Conservation (phyloP, 2,329 filamentous ascomycete species). For the Escovopsis sp. region DNA sequence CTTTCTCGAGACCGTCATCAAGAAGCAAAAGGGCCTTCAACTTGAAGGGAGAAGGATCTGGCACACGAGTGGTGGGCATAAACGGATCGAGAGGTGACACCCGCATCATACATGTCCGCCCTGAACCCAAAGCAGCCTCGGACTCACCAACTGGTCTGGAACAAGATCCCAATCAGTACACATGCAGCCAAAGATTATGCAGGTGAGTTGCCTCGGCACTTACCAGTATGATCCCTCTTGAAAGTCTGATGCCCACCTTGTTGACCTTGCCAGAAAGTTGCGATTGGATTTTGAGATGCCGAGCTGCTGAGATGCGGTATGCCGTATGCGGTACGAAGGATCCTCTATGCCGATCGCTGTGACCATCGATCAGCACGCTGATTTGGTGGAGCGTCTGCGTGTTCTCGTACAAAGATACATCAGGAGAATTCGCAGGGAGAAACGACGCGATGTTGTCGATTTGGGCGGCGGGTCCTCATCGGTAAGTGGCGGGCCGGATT, state of each 20-base stretch:
- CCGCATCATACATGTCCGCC: constrained; percentile 1
- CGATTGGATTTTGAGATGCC: too few species aligned
- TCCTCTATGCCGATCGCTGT: too few species aligned
- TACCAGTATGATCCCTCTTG: too few species aligned
- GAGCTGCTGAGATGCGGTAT: too few species aligned
- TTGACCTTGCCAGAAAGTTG: too few species aligned
- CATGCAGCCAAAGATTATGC: not conserved
- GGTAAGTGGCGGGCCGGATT: not conserved
- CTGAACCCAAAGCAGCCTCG: not conserved
- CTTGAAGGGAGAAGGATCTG: constrained; percentile 1
- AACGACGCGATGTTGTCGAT: constrained; percentile 3
- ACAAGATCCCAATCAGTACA: not conserved
- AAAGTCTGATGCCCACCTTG: too few species aligned
- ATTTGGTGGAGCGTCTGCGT: not conserved
- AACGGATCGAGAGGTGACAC: constrained; percentile 1
- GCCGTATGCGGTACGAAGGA: too few species aligned
- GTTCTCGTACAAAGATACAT: too few species aligned
- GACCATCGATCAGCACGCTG: constrained; percentile 1
- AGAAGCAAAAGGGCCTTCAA: not conserved
- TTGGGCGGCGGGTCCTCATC: constrained; percentile 5
- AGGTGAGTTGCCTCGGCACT: too few species aligned
- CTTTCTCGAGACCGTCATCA: too few species aligned
- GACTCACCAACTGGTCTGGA: constrained; percentile 1
- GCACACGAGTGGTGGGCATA: constrained; percentile 2
- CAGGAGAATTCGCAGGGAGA: too few species aligned